phyloP scores from a whole-genome alignment of 2,329 filamentous ascomycete genomes.

The Sporothrix brasiliensis region DNA sequence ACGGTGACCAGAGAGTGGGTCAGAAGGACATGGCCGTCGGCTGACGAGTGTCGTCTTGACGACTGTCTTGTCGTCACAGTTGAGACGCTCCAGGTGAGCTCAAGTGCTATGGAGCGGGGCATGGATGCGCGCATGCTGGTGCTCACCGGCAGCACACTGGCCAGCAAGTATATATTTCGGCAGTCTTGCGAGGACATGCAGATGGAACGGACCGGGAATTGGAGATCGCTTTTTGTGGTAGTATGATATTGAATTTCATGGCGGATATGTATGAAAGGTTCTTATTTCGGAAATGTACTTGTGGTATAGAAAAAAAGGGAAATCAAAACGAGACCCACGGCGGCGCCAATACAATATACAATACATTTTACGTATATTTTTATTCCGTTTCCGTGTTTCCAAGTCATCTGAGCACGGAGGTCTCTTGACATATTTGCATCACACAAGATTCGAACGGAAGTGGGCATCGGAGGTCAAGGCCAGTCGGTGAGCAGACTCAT shows the following conservation, averaged over 20 bases:
- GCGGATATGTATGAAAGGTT: neutral
- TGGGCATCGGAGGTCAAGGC: neutral
- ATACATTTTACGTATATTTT: constrained; percentile 14
- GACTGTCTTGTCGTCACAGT: neutral
- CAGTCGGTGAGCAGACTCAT: constrained; percentile 11
- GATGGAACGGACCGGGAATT: no score
- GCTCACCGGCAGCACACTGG: no score
- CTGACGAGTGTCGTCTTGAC: neutral
- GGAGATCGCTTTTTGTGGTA: no score
- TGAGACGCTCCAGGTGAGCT: neutral
- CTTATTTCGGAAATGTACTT: constrained; percentile 15
- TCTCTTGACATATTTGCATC: neutral
- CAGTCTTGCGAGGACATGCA: no score
- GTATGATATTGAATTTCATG: neutral
- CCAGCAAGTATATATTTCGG: no score
- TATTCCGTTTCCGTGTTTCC: no score
- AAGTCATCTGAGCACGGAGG: neutral
- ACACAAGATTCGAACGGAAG: neutral
- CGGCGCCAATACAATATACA: constrained; percentile 21
- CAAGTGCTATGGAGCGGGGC: neutral
- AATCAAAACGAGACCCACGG: constrained; percentile 20
- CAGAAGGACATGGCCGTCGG: neutral
- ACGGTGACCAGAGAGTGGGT: neutral
- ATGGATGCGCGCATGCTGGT: neutral
- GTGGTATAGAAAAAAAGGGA: constrained; percentile 19